phyloP scores from a whole-genome alignment of 2,329 filamentous ascomycete species.

The Neofusicoccum sp. region DNA sequence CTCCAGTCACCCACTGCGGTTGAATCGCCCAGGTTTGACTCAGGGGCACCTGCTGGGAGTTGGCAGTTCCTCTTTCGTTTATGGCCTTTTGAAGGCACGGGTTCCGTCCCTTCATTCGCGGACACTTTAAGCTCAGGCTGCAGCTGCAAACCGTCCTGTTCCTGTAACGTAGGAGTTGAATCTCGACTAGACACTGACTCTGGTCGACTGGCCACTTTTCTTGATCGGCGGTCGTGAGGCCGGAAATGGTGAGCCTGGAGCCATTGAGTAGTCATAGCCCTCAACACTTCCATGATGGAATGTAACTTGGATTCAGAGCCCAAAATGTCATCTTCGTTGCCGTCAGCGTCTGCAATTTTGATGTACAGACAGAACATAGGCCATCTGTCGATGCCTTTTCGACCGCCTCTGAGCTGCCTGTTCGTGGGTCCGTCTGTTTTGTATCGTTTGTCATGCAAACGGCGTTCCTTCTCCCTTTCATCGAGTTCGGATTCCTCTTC shows the following conservation, averaged over 20 bases:
- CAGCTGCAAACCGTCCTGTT: neutral
- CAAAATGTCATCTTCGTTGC: conserved; percentile 25
- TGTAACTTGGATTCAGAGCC: conserved; percentile 43
- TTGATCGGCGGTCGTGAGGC: conserved; percentile 42
- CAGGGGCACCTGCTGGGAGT: neutral
- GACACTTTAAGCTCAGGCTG: neutral
- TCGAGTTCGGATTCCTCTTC: conserved; percentile 46
- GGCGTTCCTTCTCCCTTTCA: conserved; percentile 37
- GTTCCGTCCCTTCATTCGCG: neutral
- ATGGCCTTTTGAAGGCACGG: neutral
- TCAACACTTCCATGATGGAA: conserved; percentile 62
- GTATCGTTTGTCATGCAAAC: conserved; percentile 39
- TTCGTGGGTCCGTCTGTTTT: conserved; percentile 51
- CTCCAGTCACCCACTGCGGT: conserved; percentile 39
- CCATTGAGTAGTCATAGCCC: conserved; percentile 70
- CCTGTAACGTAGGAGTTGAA: neutral
- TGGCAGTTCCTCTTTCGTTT: conserved; percentile 27
- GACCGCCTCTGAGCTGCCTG: conserved; percentile 51
- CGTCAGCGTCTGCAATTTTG: conserved; percentile 17
- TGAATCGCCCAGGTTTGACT: neutral
- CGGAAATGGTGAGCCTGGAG: conserved; percentile 69
- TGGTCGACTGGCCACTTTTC: neutral
- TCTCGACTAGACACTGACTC: conserved; percentile 4
- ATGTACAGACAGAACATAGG: conserved; percentile 82
- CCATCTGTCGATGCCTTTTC: conserved; percentile 74